Evolutionary conservation across 768 basidiomycete species (phyloP), one percentile per base, ranked within the genome.

Genomic region (Mycena belliarum): DNA sequence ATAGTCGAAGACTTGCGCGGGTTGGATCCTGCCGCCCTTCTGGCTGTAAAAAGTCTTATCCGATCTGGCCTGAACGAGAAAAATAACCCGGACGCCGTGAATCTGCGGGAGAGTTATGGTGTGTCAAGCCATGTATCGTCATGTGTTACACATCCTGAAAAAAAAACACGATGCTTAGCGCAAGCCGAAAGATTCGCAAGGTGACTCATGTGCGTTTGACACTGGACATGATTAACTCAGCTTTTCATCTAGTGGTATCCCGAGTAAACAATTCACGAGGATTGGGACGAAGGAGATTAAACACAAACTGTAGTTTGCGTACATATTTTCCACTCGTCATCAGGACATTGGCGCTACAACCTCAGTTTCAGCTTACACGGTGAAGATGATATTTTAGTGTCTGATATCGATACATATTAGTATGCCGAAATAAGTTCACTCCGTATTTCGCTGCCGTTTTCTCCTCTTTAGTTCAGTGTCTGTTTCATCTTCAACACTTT

Each of bases 31-130:
- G 69, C 74, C 1, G 82, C 88, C 9, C 52, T 88, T 6, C 71
- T 87, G 14, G 67, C 69, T 4, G 77, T 83, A 33, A 86, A 83
- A 68, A 70, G 69, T 16, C 78, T 88, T 23, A 77, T 89, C 37
- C 78, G 75, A 50, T 73, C 76, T 8, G 86, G 82, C 16, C 59
- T 86, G 60, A 74, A 80, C 37, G 87, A 88, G 64, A 85, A 81
- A 69, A 86, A 86, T 44, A 72, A 83, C 51, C 80, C 83, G 3
- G 85, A 89, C 66, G 82, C 81, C 4, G 82, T 82, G 12, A 87
- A 87, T 63, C 73, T 88, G 15, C 77, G 87, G 44, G 87, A 89
- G 70, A 86, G 84, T 51, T 88, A 87, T 66, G 78, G 79, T 79
- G 43, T 43, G 75, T 63, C 15, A 16, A 46, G n/a, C 2, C 11